Evolutionary conservation across 139 green algal genomes (phyloP).

Genomic region (Desmodesmus armatus): DNA sequence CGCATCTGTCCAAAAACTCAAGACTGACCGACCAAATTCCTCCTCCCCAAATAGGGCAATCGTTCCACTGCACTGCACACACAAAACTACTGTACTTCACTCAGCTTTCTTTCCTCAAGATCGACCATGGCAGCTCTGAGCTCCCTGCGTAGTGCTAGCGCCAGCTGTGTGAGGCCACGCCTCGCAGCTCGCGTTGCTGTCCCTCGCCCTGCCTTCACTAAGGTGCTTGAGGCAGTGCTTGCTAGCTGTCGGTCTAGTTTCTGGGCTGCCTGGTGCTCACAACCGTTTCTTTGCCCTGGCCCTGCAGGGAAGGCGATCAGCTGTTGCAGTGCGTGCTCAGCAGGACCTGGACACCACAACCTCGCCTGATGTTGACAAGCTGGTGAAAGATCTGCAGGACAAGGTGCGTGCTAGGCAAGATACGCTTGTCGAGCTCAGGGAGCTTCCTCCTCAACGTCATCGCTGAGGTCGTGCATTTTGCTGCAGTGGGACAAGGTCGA

Average conservation of each 20-base stretch:
- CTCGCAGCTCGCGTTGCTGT: neutral
- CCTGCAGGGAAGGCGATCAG: constrained; percentile 6
- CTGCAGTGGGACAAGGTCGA: constrained; percentile 87
- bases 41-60: neutral
- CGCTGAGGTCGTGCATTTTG: neutral
- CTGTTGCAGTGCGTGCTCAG: constrained; percentile 37
- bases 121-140: too few relatives aligned
- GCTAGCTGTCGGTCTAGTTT: neutral
- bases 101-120: too few relatives aligned
- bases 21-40: neutral
- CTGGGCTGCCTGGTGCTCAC: neutral
- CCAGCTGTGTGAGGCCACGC: constrained; percentile 16
- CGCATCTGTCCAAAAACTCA: neutral
- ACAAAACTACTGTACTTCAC: neutral
- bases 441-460: neutral
- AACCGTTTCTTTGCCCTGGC: neutral
- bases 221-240: neutral
- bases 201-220: neutral
- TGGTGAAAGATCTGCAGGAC: constrained; percentile 82
- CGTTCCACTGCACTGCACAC: neutral
- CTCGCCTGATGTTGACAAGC: constrained; percentile 68
- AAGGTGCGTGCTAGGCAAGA: constrained; percentile 62
- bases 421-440: too few relatives aligned
- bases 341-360: constrained; percentile 44
- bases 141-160: neutral